A percentile compares a stretch with the other conserved stretches of the same genome.
Evolutionary conservation across 2,329 filamentous ascomycete species (phyloP).

Genomic region (Paraconiothyrium sp.): DNA sequence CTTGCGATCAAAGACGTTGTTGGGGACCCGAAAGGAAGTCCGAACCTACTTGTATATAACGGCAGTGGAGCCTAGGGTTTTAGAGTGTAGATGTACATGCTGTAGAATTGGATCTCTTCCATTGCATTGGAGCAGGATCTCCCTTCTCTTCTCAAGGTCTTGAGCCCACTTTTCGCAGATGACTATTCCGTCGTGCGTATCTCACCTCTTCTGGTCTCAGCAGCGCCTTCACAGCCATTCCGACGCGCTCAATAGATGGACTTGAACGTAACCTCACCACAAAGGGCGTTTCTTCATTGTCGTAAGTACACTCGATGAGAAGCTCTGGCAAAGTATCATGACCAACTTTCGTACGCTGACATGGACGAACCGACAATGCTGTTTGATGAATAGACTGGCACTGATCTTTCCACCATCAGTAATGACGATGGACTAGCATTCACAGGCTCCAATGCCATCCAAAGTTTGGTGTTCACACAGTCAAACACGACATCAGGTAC

Average conservation of each 20-base stretch:
- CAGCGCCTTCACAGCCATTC: too few species aligned
- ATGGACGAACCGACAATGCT: conserved; percentile 72
- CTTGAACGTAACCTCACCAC: conserved; percentile 69
- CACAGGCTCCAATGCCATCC: not conserved
- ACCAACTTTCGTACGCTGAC: conserved; percentile 54
- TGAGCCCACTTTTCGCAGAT: too few species aligned
- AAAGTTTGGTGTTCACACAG: not conserved
- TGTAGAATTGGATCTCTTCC: too few species aligned
- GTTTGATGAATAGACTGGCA: conserved; percentile 77
- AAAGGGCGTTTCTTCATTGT: conserved; percentile 71
- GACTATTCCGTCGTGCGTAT: too few species aligned
- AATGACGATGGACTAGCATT: conserved; percentile 36
- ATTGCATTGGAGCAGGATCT: too few species aligned
- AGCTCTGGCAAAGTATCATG: conserved; percentile 69
- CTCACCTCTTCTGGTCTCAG: too few species aligned
- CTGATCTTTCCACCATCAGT: conserved; percentile 64
- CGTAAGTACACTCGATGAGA: conserved; percentile 69
- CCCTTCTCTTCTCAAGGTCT: too few species aligned
- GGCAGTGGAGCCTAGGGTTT: not conserved
- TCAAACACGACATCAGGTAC: not conserved
- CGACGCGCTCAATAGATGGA: conserved; percentile 44
- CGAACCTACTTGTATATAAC: conserved; percentile 1
- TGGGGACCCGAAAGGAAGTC: not conserved
- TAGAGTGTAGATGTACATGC: too few species aligned
- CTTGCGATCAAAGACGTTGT: not conserved